phyloP scores from a whole-genome alignment of 2,329 filamentous ascomycete species.

The Akanthomyces dipterigenus region DNA sequence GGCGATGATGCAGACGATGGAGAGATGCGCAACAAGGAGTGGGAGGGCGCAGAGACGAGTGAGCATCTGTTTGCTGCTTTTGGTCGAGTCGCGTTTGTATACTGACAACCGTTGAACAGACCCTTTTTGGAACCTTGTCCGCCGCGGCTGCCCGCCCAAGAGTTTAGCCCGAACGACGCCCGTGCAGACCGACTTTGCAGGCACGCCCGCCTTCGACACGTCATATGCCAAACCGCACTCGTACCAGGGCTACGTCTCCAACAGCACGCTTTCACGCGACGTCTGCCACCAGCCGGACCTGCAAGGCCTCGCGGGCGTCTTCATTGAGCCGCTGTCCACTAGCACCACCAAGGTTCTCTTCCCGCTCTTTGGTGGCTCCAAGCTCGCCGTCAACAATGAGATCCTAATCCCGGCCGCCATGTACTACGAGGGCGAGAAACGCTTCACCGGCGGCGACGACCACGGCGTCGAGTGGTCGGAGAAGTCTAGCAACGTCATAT shows the following conservation, averaged over 20 bases:
- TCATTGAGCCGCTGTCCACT: conserved; percentile 54
- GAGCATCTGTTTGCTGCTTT: conserved; percentile 18
- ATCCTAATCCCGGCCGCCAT: conserved; percentile 63
- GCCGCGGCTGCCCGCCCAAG: conserved; percentile 54
- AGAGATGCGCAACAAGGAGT: conserved; percentile 34
- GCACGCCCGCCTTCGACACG: conserved; percentile 38
- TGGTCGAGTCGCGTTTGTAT: background rate
- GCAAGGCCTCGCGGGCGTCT: conserved; percentile 55
- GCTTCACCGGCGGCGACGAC: conserved; percentile 51
- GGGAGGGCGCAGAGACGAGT: conserved; percentile 49
- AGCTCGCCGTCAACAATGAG: conserved; percentile 62
- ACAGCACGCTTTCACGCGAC: conserved; percentile 54
- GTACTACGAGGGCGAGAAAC: conserved; percentile 58
- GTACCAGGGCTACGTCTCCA: conserved; percentile 52
- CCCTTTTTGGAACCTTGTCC: conserved; percentile 51
- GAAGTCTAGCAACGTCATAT: conserved; percentile 50
- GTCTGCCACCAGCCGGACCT: conserved; percentile 61
- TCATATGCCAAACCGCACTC: conserved; percentile 42
- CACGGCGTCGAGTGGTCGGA: conserved; percentile 49
- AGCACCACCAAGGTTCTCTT: conserved; percentile 51
- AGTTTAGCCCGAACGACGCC: conserved; percentile 50
- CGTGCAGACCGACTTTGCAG: conserved; percentile 36
- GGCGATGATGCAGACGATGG: conserved; percentile 30
- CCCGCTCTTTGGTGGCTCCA: conserved; percentile 63
- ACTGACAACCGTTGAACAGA: conserved; percentile 25